Evolutionary conservation across 768 basidiomycete species (phyloP), one percentile per base, ranked within the genome.

Genomic region (Hirschioporus abietinus): DNA sequence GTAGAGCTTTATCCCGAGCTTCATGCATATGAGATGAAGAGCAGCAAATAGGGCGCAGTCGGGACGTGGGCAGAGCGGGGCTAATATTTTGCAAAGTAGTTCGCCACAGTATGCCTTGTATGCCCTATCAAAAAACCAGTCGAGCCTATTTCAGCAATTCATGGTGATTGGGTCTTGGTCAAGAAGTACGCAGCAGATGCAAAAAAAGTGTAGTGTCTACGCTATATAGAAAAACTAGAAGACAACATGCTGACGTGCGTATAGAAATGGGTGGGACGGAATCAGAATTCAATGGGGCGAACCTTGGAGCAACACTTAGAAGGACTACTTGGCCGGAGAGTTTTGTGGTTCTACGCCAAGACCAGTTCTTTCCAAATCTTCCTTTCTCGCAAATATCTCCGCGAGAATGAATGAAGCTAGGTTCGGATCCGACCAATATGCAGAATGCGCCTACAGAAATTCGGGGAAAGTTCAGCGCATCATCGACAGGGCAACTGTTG

Each of bases 331-430:
- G 15, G 42, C 42, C 30, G 30, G 30, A 30, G 30, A 30, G 30
- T 30, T 30, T 30, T 52, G 42, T 52, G 42, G 42, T 52, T 61
- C 60, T 18, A 61, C 30, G 60, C 63, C 76, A 70, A 80, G 69
- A 7, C 77, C 77, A 1, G 78, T 80, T 57, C 79, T 66, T 63
- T 76, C 65, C 61, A 78, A 66, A 67, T 79, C 79, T 52, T 74
- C 67, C 35, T 72, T 70, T 8, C 68, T 78, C 6, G 78, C 78
- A 64, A 78, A 80, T 4, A 76, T 77, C 67, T 80, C 79, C 34
- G 78, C 75, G 25, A 80, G 68, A 18, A 80, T 67, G 68, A 80
- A 80, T 0, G 79, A 75, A 18, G 77, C 78, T 60, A 80, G 75
- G 25, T 75, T 76, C 7, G 75, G 67, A 64, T 79, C 78, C 4